These are phyloP conservation scores for Castanopsis chinensis DNA, from an alignment of 306 rosid genomes.

Conservation along the genomic window DNA sequence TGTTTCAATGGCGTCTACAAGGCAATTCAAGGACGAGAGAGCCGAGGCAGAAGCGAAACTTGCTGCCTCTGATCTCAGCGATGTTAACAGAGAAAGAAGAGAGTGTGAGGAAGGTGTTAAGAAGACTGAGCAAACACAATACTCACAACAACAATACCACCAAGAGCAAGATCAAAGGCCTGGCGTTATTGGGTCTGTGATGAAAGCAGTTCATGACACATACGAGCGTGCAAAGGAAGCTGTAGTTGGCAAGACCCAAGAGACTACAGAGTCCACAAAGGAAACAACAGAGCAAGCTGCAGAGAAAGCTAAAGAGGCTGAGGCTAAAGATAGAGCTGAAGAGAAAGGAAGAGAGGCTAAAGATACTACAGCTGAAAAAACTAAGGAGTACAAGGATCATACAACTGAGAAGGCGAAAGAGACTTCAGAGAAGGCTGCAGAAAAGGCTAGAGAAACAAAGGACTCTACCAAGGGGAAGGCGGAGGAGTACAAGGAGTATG, in stretches of 20 bases:
- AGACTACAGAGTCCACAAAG: slow-evolving; percentile 1
- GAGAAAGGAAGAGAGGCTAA: neutral
- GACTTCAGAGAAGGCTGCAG: slow-evolving; percentile 18
- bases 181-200: slow-evolving; percentile 59
- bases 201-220: slow-evolving; percentile 50
- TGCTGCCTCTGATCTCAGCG: slow-evolving; percentile 54
- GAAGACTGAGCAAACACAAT: neutral
- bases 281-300: neutral
- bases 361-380: neutral
- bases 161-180: slow-evolving; percentile 28
- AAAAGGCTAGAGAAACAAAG: slow-evolving; percentile 35
- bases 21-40: slow-evolving; percentile 46
- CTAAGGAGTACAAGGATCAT: slow-evolving; percentile 4
- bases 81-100: slow-evolving; percentile 27
- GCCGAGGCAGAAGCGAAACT: slow-evolving; percentile 68
- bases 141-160: neutral
- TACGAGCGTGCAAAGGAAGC: slow-evolving; percentile 66
- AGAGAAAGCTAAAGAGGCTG: neutral
- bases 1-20: slow-evolving; percentile 53
- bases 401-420: slow-evolving; percentile 18
- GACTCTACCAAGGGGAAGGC: slow-evolving; percentile 24
- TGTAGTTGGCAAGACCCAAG: slow-evolving; percentile 54
- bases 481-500: slow-evolving; percentile 28
- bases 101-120: slow-evolving; percentile 12
- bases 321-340: neutral